phyloP scores from a whole-genome alignment of 352 stramenopile genomes.

The Saprolegnia parasitica region DNA sequence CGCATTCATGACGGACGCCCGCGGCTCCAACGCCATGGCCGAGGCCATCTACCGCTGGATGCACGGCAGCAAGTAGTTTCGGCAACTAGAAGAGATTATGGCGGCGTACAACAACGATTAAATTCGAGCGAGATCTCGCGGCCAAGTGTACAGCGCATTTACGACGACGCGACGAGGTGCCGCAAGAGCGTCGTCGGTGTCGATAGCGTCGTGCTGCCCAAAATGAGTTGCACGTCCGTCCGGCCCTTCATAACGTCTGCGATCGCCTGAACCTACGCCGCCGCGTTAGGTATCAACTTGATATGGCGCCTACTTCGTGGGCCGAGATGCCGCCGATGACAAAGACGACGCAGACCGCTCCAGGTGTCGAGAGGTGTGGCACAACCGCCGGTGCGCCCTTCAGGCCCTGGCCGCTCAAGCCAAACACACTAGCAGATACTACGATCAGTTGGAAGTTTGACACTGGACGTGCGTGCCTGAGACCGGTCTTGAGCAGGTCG shows the following conservation, averaged over 20 bases:
- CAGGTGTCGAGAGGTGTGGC: conserved; percentile 31
- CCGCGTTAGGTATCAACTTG: not conserved
- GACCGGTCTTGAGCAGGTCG: conserved; percentile 73
- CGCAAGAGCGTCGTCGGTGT: conserved; percentile 60
- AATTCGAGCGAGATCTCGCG: too few relatives aligned
- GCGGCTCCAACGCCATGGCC: conserved; percentile 62
- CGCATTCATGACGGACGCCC: conserved; percentile 71
- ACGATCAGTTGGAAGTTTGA: too few relatives aligned
- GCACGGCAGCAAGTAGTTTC: conserved; percentile 29
- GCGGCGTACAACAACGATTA: too few relatives aligned
- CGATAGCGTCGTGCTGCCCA: conserved; percentile 69
- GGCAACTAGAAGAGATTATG: too few relatives aligned
- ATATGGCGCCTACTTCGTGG: conserved; percentile 44
- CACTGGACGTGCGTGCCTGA: conserved; percentile 31
- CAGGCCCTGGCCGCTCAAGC: conserved; percentile 39
- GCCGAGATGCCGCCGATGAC: conserved; percentile 75
- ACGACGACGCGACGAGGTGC: conserved; percentile 40
- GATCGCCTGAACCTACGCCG: conserved; percentile 56
- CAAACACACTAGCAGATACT: conserved; percentile 42
- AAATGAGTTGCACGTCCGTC: conserved; percentile 51
- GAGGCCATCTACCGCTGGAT: conserved; percentile 57
- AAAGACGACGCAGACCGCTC: conserved; percentile 39
- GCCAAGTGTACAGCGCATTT: not conserved
- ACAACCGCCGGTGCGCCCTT: conserved; percentile 35
- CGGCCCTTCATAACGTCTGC: conserved; percentile 48